phyloP scores from a whole-genome alignment of 208 protist genomes.

The Wallacemonas collosoma region DNA sequence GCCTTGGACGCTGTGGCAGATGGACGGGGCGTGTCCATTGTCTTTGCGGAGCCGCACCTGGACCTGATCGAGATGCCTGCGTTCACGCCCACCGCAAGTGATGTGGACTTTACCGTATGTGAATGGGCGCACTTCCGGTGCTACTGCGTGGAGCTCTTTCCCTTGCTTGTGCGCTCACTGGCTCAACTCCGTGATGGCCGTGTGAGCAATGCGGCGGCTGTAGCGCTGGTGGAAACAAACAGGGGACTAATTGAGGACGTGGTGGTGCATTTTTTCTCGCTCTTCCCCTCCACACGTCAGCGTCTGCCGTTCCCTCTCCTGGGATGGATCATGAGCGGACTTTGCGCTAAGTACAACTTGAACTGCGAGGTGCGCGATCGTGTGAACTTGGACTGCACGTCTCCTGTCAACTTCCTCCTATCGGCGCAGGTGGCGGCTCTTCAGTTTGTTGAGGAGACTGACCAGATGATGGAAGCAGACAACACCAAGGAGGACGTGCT shows the following conservation, averaged over 20 bases:
- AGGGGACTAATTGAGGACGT: slow-evolving; percentile 26
- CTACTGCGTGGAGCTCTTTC: slow-evolving; percentile 33
- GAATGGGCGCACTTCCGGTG: slow-evolving; percentile 45
- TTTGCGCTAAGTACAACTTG: slow-evolving; percentile 14
- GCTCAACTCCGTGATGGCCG: slow-evolving; percentile 26
- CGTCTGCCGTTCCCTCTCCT: slow-evolving; percentile 32
- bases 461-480: slow-evolving; percentile 31
- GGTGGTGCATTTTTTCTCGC: slow-evolving; percentile 30
- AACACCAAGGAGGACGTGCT: slow-evolving; percentile 30
- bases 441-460: slow-evolving; percentile 45
- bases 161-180: slow-evolving; percentile 30
- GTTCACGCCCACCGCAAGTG: not conserved
- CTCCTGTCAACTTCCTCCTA: slow-evolving; percentile 47
- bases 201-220: not conserved
- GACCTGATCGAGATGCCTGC: slow-evolving; percentile 10
- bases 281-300: slow-evolving; percentile 36
- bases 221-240: slow-evolving; percentile 19
- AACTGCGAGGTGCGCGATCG: slow-evolving; percentile 14
- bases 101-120: slow-evolving; percentile 24
- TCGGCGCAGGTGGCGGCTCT: slow-evolving; percentile 34
- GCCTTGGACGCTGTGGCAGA: not conserved
- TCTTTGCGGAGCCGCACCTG: slow-evolving; percentile 10
- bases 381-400: slow-evolving; percentile 43
- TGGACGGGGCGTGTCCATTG: not conserved
- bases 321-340: slow-evolving; percentile 30